Conservation (phyloP, 768 basidiomycete species). For the Rubroboletus pulcherrimus region DNA sequence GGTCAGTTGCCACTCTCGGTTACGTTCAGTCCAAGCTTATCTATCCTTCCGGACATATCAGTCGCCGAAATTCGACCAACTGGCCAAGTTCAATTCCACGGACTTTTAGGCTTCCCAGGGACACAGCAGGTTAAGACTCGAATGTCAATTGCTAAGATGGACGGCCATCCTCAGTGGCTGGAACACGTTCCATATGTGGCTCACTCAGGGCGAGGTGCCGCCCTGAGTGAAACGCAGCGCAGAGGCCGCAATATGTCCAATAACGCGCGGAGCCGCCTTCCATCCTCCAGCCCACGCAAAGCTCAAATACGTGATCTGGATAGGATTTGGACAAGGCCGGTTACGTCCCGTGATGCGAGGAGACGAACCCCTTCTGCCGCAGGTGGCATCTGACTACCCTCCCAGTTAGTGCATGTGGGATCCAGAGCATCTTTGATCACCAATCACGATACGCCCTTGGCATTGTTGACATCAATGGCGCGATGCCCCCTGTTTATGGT, state of each 20-base stretch:
- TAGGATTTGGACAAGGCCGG: conserved; percentile 22
- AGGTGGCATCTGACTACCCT: conserved; percentile 26
- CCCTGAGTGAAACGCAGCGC: conserved; percentile 1
- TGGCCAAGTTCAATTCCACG: conserved; percentile 19
- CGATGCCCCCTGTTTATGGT: not conserved
- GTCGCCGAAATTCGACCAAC: conserved; percentile 9
- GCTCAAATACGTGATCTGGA: conserved; percentile 19
- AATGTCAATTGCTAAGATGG: conserved; percentile 5
- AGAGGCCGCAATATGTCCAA: conserved; percentile 13
- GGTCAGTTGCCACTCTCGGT: conserved; percentile 12
- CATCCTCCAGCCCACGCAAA: conserved; percentile 20
- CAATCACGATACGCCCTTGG: conserved; percentile 3
- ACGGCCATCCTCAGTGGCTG: conserved; percentile 2
- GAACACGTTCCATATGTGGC: conserved; percentile 5
- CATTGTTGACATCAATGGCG: conserved; percentile 1
- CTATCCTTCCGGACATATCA: conserved; percentile 5
- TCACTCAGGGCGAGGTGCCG: not conserved
- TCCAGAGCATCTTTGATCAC: conserved; percentile 9
- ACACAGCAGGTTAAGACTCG: conserved; percentile 7
- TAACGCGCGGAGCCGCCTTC: conserved; percentile 11
- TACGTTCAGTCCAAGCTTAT: conserved; percentile 4
- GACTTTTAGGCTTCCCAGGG: conserved; percentile 26
- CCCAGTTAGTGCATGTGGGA: conserved; percentile 6
- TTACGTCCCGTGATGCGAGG: conserved; percentile 24
- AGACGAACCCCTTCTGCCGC: conserved; percentile 33